These are phyloP conservation scores for Schoenoplectus tabernaemontani DNA, from an alignment of 202 grass and related monocot genomes.

Conservation along the genomic window DNA sequence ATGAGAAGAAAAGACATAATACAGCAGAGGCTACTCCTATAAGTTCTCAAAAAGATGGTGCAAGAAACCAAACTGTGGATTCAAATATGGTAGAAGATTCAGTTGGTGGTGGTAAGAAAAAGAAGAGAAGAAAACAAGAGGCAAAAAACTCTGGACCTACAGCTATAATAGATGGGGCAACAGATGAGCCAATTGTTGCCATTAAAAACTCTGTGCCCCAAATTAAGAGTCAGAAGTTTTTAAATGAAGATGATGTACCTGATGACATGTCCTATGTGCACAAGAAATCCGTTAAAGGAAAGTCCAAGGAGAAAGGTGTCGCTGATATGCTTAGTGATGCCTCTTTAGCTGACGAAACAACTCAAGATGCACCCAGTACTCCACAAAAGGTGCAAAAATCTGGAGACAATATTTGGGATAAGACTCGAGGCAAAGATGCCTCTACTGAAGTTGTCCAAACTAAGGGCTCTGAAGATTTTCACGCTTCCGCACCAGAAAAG, in stretches of 20 bases:
- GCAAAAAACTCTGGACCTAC: constrained; percentile 29
- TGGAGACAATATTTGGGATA: constrained; percentile 20
- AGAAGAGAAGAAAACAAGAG: constrained; percentile 36
- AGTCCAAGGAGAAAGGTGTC: background rate
- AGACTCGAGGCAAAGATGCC: constrained; percentile 26
- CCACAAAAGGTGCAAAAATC: constrained; percentile 27
- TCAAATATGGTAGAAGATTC: constrained; percentile 28
- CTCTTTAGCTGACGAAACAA: constrained; percentile 16
- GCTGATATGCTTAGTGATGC: background rate
- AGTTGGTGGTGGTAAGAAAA: constrained; percentile 42
- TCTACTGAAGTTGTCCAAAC: constrained; percentile 30
- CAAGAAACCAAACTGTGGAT: constrained; percentile 26
- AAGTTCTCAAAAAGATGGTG: constrained; percentile 8
- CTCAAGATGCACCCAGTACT: constrained; percentile 22
- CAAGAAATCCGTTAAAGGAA: background rate
- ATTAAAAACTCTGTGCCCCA: constrained; percentile 9
- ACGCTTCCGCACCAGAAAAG: constrained; percentile 16
- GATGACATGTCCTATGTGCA: background rate
- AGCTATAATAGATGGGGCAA: constrained; percentile 30
- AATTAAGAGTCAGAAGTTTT: background rate
- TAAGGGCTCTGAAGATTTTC: constrained; percentile 7
- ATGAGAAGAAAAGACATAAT: background rate
- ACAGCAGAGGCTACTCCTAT: background rate
- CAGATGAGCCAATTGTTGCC: constrained; percentile 26
- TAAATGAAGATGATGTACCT: background rate